Evolutionary conservation across 1,284 basidiomycete genomes (phyloP).

Genomic region (Trichosporon inkin): DNA sequence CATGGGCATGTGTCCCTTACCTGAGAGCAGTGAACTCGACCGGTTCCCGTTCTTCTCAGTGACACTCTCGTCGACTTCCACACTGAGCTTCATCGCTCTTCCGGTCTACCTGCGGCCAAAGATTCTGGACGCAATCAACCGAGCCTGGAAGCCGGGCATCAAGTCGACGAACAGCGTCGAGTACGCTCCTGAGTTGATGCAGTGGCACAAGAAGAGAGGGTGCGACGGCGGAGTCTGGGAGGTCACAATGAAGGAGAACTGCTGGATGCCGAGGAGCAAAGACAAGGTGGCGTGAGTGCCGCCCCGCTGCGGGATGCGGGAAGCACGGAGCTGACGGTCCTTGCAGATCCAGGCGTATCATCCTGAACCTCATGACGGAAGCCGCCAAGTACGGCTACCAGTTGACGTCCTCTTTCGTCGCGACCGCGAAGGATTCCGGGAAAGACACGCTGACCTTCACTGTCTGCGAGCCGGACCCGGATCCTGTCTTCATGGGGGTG

Average conservation of each 20-base stretch:
- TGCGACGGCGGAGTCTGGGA: slow-evolving; percentile 49
- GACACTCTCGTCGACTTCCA: slow-evolving; percentile 38
- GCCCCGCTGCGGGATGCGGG: not conserved
- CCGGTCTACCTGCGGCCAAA: slow-evolving; percentile 30
- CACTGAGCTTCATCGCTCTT: slow-evolving; percentile 43
- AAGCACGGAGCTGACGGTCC: not conserved
- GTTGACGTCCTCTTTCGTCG: slow-evolving; percentile 38
- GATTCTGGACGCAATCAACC: slow-evolving; percentile 35
- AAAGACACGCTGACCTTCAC: slow-evolving; percentile 46
- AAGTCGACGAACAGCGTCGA: slow-evolving; percentile 35
- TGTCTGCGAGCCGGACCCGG: slow-evolving; percentile 39
- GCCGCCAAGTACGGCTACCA: slow-evolving; percentile 41
- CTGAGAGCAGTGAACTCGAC: slow-evolving; percentile 17
- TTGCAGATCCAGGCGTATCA: slow-evolving; percentile 39
- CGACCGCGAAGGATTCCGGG: slow-evolving; percentile 44
- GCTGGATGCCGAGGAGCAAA: slow-evolving; percentile 39
- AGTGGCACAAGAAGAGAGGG: slow-evolving; percentile 39
- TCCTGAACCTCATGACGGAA: slow-evolving; percentile 42
- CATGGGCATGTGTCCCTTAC: slow-evolving; percentile 36
- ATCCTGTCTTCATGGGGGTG: slow-evolving; percentile 45
- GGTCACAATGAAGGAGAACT: slow-evolving; percentile 37
- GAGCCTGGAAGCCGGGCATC: slow-evolving; percentile 40
- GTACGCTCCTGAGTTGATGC: slow-evolving; percentile 42
- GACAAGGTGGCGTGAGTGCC: slow-evolving; percentile 46
- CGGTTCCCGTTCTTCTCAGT: slow-evolving; percentile 44